Base-by-base conservation (phyloP, 129 eudicot genomes). In the Ambrosia trifida region DNA sequence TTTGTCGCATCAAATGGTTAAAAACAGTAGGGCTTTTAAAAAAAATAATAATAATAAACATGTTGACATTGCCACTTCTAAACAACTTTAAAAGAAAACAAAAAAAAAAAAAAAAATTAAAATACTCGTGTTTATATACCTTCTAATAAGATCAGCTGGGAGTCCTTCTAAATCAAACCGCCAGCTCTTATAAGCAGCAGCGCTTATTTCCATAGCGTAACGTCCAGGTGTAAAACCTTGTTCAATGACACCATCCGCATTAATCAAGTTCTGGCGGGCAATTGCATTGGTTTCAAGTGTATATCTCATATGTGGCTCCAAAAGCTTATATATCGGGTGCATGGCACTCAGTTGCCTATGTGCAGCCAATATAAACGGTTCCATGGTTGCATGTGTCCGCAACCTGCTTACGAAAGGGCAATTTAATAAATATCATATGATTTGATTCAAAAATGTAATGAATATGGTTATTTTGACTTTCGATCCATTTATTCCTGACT, bases 241-340 rank as follows among this genome's bases (percentile, higher is more conserved):
- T 82, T 89, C 98, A 7, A 92, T 83, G 7, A 89, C 91, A 19
- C 98, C 98, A 68, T 86, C 98, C 0, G 86, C 95, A 36, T 76
- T 84, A 38, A 92, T 85, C 76, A 92, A 69, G 64, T 68, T 79
- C 45, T 92, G 96, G 19, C 96, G 86, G 67, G 98, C 98, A 62
- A 92, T 65, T n/a, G 86, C 91, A 30, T 92, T 92, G 67, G 89
- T 92, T 81, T 86, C 95, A 18, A 92, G 63, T 1, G 98, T 92
- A 70, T 92, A 92, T 66, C 98, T 86, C 98, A 92, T 92, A 79
- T 92, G 98, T 6, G 96, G 98, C 78, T 89, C 96, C 82, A 92
- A 53, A 59, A 92, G 95, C 85, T 92, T 92, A 65, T 47, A 89
- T 19, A 92, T 89, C 7, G 96, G 98, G 64, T 92, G 98, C 96